Evolutionary conservation across 1,139 yeast species (phyloP).

Genomic region (Suhomyces yuchorum): DNA sequence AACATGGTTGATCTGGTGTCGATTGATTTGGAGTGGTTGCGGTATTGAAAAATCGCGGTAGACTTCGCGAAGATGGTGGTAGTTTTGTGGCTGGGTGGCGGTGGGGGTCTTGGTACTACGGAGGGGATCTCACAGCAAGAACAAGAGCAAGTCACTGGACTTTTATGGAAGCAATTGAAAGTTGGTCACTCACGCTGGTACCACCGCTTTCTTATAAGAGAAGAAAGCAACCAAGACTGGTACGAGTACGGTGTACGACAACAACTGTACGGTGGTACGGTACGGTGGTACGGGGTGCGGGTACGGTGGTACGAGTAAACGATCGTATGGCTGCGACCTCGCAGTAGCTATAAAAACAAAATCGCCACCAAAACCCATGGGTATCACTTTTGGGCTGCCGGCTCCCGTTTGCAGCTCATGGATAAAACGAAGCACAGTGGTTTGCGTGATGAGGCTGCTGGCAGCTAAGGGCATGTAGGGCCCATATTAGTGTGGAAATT

Average conservation of each 20-base stretch:
- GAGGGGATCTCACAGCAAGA: neutral
- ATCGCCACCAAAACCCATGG: no score
- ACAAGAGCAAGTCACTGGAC: neutral
- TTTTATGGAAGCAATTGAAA: neutral
- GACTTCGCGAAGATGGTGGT: neutral
- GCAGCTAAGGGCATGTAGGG: no score
- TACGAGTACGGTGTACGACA: neutral
- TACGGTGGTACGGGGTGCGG: neutral
- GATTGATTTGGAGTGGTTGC: neutral
- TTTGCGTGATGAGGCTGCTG: no score
- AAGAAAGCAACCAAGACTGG: neutral
- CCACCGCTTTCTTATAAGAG: neutral
- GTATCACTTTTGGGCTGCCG: no score
- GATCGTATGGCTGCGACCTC: neutral
- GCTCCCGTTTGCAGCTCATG: no score
- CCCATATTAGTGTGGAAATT: no score
- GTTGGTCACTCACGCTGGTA: neutral
- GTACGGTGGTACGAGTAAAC: neutral
- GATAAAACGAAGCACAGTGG: no score
- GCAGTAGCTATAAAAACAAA: no score
- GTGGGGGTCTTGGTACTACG: no score
- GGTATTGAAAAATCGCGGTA: slow-evolving; percentile 2
- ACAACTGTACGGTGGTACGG: neutral
- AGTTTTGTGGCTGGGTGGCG: neutral
- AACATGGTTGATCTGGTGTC: slow-evolving; percentile 26